Conservation (phyloP, 1,139 yeast species). For the Lodderomyces beijingensis region DNA sequence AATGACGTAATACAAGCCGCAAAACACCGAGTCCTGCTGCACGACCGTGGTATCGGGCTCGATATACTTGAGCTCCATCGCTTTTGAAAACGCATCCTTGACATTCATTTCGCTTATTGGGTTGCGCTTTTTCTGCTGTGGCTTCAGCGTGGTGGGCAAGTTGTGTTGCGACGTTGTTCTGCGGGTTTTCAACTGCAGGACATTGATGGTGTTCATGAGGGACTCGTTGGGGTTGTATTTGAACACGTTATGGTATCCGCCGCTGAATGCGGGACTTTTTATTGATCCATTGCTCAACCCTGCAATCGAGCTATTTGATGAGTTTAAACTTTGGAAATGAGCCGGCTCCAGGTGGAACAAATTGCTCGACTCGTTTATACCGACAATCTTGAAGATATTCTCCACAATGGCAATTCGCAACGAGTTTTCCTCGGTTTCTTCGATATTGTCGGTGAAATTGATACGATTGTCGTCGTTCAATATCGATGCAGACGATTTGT, state of each 20-base stretch:
- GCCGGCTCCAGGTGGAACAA: constrained; percentile 5
- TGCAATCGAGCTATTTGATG: constrained; percentile 10
- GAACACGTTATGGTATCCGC: constrained; percentile 5
- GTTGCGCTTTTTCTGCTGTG: constrained; percentile 3
- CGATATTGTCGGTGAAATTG: constrained; percentile 51
- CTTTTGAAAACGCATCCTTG: constrained; percentile 62
- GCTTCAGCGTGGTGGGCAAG: constrained; percentile 1
- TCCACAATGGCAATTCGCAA: constrained; percentile 70
- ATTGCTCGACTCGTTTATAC: constrained; percentile 40
- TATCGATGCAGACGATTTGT: constrained; percentile 8
- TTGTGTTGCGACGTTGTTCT: constrained; percentile 1
- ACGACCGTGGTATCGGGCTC: constrained; percentile 55
- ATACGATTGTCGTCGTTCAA: constrained; percentile 4
- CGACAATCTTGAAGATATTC: constrained; percentile 67
- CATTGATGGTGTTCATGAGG: constrained; percentile 11
- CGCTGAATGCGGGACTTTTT: constrained; percentile 6
- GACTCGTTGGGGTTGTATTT: constrained; percentile 5
- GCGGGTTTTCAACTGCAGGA: constrained; percentile 5
- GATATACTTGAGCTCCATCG: constrained; percentile 53
- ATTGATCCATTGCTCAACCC: constrained; percentile 5
- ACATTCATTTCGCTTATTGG: constrained; percentile 20
- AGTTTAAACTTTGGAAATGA: constrained; percentile 8
- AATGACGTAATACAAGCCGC: constrained; percentile 76
- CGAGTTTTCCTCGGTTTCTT: constrained; percentile 74
- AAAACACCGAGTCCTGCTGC: constrained; percentile 58